Base-by-base conservation (phyloP, 176 grass and related monocot species). In the Calamus simplicifolius region DNA sequence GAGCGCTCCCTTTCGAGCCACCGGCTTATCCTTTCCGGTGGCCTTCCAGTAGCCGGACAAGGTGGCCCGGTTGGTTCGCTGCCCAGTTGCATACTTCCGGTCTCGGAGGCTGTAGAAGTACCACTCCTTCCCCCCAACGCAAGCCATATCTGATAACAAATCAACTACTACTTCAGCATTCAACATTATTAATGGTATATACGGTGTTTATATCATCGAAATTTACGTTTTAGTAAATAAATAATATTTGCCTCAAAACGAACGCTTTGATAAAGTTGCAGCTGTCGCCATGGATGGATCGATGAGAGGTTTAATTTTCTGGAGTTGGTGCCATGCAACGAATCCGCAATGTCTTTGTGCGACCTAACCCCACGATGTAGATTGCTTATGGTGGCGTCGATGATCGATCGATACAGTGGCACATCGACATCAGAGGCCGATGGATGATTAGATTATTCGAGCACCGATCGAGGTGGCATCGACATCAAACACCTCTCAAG, bases 11-110 rank as follows among this genome's bases (percentile, higher is more conserved):
- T 74, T 76, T 19, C 74, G 69, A 2, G 50, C 30, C 59, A 93
- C 82, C 18, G 43, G 18, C 23, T 88, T 70, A 3, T 98, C 94
- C 51, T 98, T 98, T 0, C 94, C 94, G 0, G 94, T 98, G 5
- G 94, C 94, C 76, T 98, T 98, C 94, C 94, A 98, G 21, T 98
- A 98, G 3, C 94, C 94, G 0, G 84, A 92, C 50, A 67, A 23
- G 0, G 94, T 98, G 0, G 94, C 94, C 0, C 94, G 79, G 27
- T 98, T 98, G 4, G 84, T 93, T 18, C 94, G 62, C 50, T 83
- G 94, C 2, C 94, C 94, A 0, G 94, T 98, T 14, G 94, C 88
- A 8, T 98, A 98, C 8, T 98, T 98, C 0, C 88, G 50, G 6
- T 98, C 94, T 38, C 82, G 77, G 0, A 83, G 29, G 16, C 70